Base-by-base conservation (phyloP, 805 yeast species). In the Zygosaccharomyces gambellarensis region DNA sequence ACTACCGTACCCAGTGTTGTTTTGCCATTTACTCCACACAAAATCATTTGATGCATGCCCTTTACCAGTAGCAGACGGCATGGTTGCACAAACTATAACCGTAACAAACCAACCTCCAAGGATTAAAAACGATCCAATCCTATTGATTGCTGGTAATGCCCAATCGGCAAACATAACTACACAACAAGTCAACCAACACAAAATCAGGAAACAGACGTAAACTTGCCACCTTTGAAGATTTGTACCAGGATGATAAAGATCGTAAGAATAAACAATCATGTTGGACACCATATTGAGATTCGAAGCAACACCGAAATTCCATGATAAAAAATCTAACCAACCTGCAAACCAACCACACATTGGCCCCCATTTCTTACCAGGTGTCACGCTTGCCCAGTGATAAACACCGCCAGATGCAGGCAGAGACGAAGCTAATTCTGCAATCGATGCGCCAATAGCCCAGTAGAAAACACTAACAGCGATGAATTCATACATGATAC, bases 291-390 rank as follows among this genome's bases (percentile, higher is more conserved):
- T 48, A 6, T 43, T 38, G 17, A 23, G 25, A 31, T 48, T 48
- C 9, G 51, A 47, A 8, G 48, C 39, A 22, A 48, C 41, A 10
- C 51, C 51, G 31, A 48, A 48, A 17, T 22, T 34, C 48, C 51
- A 48, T 4, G 51, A 45, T 9, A 48, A 21, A 27, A 29, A 48
- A 21, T 48, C 43, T 9, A 48, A 27, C 48, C 51, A 48, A 4
- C 47, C 51, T 12, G 48, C 51, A 39, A 43, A 48, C 47, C 51
- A 48, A 8, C 48, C 51, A 27, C 51, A 48, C 7, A 38, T 22
- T 3, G 32, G 47, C 5, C 51, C 51, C 44, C 43, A 44, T 19
- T 43, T 48, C 19, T 39, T 30, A 3, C 51, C 45, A 5, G 51
- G 44, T 12, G 40, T 43, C 8, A 43, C 39, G 30, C 36, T 30